phyloP scores from a whole-genome alignment of 257 asterid species.

The Primulina huaijiensis region DNA sequence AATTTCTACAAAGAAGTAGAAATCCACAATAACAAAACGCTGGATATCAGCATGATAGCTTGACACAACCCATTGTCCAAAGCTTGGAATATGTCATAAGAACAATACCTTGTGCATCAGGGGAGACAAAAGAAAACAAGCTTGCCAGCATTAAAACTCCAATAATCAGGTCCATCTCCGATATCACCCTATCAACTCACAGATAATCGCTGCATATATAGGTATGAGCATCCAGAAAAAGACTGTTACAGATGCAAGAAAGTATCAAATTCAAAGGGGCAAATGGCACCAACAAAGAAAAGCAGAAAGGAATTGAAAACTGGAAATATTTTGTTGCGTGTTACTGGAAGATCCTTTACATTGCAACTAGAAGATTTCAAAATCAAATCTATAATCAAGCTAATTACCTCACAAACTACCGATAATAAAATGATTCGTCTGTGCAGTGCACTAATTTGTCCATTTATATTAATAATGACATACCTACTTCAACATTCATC shows the following conservation, averaged over 20 bases:
- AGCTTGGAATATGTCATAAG: constrained; percentile 12
- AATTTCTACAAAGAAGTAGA: not conserved
- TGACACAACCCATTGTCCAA: not conserved
- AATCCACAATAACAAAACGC: not conserved
- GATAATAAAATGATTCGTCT: not conserved
- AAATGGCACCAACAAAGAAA: not conserved
- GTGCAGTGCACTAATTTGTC: not conserved
- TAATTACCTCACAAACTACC: not conserved
- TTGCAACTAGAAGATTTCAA: too few species aligned
- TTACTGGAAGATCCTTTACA: too few species aligned
- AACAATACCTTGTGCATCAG: constrained; percentile 60
- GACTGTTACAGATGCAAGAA: constrained; percentile 18
- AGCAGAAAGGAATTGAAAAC: not conserved
- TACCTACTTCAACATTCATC: constrained; percentile 11
- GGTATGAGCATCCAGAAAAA: constrained; percentile 25
- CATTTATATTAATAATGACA: constrained; percentile 2
- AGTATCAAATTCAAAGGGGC: not conserved
- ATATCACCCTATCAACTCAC: constrained; percentile 28
- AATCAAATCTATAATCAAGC: not conserved
- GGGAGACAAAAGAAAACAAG: constrained; percentile 41
- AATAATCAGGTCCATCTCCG: constrained; percentile 46
- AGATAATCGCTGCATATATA: constrained; percentile 3
- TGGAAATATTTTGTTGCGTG: not conserved
- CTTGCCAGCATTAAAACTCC: constrained; percentile 37
- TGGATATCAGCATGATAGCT: not conserved